Evolutionary conservation across 176 grass and related monocot species (phyloP), one percentile per base, ranked within the genome.

Genomic region (Areca catechu): DNA sequence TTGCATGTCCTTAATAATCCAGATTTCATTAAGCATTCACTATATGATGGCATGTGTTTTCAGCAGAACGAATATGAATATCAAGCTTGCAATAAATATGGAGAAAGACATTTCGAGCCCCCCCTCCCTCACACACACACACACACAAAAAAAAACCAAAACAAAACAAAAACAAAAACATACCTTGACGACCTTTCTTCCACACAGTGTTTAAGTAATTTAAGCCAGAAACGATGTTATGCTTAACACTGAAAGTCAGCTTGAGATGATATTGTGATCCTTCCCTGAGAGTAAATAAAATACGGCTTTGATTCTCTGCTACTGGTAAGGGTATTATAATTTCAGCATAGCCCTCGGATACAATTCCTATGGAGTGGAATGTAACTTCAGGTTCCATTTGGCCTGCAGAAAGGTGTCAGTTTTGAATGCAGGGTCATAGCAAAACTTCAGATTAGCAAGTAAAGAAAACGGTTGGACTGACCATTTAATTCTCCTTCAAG

Each of bases 171-270:
- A n/a, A 12, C 17, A 28, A 27, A 5, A 62, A 53, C 25, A 30
- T 54, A 81, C 78, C 78, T 58, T 43, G 66, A n/a, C 70, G 34
- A 27, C 78, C 78, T 81, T 73, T 81, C 71, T 81, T 81, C 78
- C 78, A 75, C 23, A 75, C 78, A 48, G 58, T 65, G 57, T 81
- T 81, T 14, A 68, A 72, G 55, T 81, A 81, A 65, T 58, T 57
- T 55, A 81, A 64, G 50, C 78, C 78, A 64, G 71, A 81, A 15
- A 81, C 78, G 43, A 81, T 72, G 57, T 81, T 81, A 81, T 81
- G 78, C 52, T 53, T 75, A 49, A 81, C 78, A 53, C 64, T 74
- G 34, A 81, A 81, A 51, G 71, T 74, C 19, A 81, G 65, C 61
- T 75, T 75, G 30, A 81, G 65, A 24, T 24, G 47, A 53, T 81